Evolutionary conservation across 2,329 filamentous ascomycete species (phyloP).

Genomic region (Ampelomyces quisqualis): DNA sequence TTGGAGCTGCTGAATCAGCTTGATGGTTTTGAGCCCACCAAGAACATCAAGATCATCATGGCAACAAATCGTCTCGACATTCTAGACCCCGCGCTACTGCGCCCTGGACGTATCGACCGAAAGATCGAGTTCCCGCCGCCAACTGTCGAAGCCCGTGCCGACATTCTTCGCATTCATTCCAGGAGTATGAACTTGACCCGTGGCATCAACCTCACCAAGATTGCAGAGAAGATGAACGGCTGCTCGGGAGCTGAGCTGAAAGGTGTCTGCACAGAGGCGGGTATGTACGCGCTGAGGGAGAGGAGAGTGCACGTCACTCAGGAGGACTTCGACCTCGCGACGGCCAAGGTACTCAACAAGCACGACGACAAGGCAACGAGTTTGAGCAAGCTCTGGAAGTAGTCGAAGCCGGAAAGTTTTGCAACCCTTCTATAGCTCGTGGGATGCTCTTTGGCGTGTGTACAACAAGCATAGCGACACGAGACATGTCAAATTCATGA

Average conservation of each 20-base stretch:
- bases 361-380: slow-evolving; percentile 98
- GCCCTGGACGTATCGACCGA: slow-evolving; percentile 95
- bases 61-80: slow-evolving; percentile 98
- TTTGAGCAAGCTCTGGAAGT: slow-evolving; percentile 85
- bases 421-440: background rate
- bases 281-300: slow-evolving; percentile 96
- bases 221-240: slow-evolving; percentile 99
- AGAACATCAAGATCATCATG: slow-evolving; percentile 99
- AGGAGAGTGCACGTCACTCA: slow-evolving; percentile 96
- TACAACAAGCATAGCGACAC: slow-evolving; percentile 20
- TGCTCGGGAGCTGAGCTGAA: slow-evolving; percentile 97
- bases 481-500: background rate
- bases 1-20: slow-evolving; percentile 96
- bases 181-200: slow-evolving; percentile 98
- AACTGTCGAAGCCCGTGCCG: slow-evolving; percentile 91
- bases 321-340: slow-evolving; percentile 97
- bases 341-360: slow-evolving; percentile 99
- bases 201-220: slow-evolving; percentile 96
- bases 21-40: slow-evolving; percentile 97
- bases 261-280: slow-evolving; percentile 97
- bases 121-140: slow-evolving; percentile 99
- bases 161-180: slow-evolving; percentile 96
- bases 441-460: slow-evolving; percentile 8
- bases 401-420: slow-evolving; percentile 21
- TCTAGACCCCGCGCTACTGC: slow-evolving; percentile 87